These are phyloP conservation scores for Aspergillus ellipticus DNA, from an alignment of 495 filamentous ascomycete species.

Conservation along the genomic window DNA sequence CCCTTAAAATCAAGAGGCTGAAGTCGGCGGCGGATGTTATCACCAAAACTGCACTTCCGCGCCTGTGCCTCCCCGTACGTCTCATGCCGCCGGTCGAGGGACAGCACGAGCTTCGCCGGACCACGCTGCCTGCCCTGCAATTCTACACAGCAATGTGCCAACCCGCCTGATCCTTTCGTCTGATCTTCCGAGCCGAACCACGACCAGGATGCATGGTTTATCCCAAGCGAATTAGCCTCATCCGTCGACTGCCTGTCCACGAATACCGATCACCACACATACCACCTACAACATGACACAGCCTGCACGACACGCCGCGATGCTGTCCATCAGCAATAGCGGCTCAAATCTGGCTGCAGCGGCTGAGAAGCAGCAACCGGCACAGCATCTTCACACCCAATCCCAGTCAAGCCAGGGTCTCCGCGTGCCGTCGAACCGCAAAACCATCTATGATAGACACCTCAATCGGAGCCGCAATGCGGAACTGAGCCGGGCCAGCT, in stretches of 20 bases:
- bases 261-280: conserved; percentile 1
- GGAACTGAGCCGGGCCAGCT: conserved; percentile 86
- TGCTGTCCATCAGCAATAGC: conserved; percentile 38
- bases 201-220: background rate
- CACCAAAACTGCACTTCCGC: conserved; percentile 3
- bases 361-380: conserved; percentile 30
- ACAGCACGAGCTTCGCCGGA: background rate
- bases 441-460: conserved; percentile 96
- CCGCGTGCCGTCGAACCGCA: conserved; percentile 88
- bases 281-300: conserved; percentile 28
- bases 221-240: background rate
- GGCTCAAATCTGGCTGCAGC: conserved; percentile 19
- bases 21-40: background rate
- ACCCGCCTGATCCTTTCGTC: background rate
- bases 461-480: conserved; percentile 81
- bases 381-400: conserved; percentile 29
- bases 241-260: background rate
- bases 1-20: no score
- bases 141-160: background rate
- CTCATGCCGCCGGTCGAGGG: background rate
- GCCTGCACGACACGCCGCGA: conserved; percentile 32
- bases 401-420: conserved; percentile 58
- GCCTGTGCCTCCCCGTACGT: conserved; percentile 5
- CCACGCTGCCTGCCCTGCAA: background rate
- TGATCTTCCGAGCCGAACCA: background rate